Percentiles rank a stretch among this genome's conserved stretches.
These are phyloP conservation scores for Pseudocercospora macadamiae DNA, from an alignment of 2,329 filamentous ascomycete species.

Conservation along the genomic window DNA sequence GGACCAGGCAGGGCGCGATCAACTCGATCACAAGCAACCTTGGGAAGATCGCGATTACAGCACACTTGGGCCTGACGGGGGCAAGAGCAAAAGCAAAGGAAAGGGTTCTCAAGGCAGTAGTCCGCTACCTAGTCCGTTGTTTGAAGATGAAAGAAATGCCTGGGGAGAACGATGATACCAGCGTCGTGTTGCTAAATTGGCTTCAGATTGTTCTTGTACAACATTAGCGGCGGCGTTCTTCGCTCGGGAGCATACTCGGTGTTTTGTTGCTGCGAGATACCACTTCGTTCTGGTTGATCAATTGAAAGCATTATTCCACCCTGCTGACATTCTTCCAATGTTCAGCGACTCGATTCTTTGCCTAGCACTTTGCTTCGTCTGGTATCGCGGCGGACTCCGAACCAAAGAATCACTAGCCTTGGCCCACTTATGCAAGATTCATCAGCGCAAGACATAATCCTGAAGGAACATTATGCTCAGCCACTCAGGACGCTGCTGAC, in stretches of 20 bases:
- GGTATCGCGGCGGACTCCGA: no score
- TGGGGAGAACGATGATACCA: constrained; percentile 23
- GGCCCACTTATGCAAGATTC: constrained; percentile 1
- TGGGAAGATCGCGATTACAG: constrained; percentile 35
- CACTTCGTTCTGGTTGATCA: constrained; percentile 5
- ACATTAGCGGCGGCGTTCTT: constrained; percentile 14
- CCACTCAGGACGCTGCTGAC: neutral
- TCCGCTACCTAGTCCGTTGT: constrained; percentile 26
- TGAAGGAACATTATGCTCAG: neutral
- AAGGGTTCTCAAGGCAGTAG: constrained; percentile 10
- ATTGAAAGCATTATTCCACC: neutral
- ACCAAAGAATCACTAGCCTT: no score
- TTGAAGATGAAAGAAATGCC: constrained; percentile 34
- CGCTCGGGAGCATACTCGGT: constrained; percentile 2
- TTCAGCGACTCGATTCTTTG: no score
- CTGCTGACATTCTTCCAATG: no score
- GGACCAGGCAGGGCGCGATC: constrained; percentile 28
- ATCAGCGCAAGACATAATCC: constrained; percentile 1
- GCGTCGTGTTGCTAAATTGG: neutral
- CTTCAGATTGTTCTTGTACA: constrained; percentile 3
- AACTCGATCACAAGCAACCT: constrained; percentile 33
- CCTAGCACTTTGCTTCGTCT: no score
- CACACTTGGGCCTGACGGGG: constrained; percentile 8
- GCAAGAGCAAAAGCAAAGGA: constrained; percentile 13
- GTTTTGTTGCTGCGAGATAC: constrained; percentile 2